phyloP scores from a whole-genome alignment of 805 yeast genomes.

The Pichia kluyveri region DNA sequence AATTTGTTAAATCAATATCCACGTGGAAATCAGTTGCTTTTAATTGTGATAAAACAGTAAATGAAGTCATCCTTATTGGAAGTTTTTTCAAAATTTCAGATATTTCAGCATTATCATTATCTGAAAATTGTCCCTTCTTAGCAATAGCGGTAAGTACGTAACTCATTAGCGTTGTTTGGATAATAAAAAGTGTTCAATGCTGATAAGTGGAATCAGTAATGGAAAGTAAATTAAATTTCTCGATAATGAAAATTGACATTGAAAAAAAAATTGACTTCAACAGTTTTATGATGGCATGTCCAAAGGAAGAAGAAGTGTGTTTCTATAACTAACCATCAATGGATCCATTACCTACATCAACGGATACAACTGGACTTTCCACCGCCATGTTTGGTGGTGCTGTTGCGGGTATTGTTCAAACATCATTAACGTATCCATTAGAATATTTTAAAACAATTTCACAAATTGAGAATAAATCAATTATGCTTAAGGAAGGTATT shows the following conservation, averaged over 20 bases:
- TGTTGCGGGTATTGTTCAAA: constrained; percentile 53
- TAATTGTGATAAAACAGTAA: constrained; percentile 23
- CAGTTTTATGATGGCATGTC: no score
- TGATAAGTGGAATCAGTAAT: no score
- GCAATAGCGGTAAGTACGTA: constrained; percentile 26
- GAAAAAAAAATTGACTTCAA: no score
- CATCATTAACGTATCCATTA: constrained; percentile 61
- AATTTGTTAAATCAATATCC: constrained; percentile 15
- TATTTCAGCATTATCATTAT: constrained; percentile 15
- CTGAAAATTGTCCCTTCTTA: constrained; percentile 14
- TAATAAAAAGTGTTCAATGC: background rate
- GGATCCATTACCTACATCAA: constrained; percentile 18
- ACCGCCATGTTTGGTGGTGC: constrained; percentile 55
- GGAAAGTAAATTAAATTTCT: no score
- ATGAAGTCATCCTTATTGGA: constrained; percentile 23
- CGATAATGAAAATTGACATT: no score
- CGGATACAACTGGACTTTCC: constrained; percentile 33
- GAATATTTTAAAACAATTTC: constrained; percentile 60
- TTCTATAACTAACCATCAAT: constrained; percentile 1
- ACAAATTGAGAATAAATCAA: constrained; percentile 42
- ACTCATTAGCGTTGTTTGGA: constrained; percentile 12
- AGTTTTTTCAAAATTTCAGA: constrained; percentile 20
- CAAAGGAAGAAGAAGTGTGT: no score
- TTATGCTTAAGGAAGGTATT: constrained; percentile 22
- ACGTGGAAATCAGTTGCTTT: constrained; percentile 33